Conservation (phyloP, 176 grass and related monocot species). For the Paspalum vaginatum region DNA sequence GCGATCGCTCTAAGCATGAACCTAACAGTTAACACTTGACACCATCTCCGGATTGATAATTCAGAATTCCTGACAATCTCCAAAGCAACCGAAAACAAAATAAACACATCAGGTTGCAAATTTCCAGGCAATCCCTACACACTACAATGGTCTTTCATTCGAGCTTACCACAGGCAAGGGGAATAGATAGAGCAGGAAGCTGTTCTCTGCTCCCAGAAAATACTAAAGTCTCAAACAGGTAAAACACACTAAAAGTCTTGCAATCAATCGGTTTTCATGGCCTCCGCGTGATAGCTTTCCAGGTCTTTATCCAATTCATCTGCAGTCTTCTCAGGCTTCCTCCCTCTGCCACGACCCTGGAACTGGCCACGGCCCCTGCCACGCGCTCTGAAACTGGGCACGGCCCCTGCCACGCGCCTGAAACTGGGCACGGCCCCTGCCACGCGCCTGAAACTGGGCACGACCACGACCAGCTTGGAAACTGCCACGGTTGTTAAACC, state of each 20-base stretch:
- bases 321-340: slow-evolving; percentile 64
- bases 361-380: slow-evolving; percentile 43
- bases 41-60: neutral
- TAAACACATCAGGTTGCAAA: slow-evolving; percentile 33
- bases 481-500: slow-evolving; percentile 50
- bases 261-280: slow-evolving; percentile 68
- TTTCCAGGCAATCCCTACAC: slow-evolving; percentile 28
- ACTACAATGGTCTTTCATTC: neutral
- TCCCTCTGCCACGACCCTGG: slow-evolving; percentile 52
- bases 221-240: slow-evolving; percentile 29
- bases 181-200: neutral
- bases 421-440: slow-evolving; percentile 36
- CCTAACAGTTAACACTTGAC: neutral
- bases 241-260: neutral
- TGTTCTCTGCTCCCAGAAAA: slow-evolving; percentile 26
- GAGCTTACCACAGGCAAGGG: neutral
- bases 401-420: slow-evolving; percentile 32
- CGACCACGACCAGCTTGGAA: slow-evolving; percentile 54
- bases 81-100: slow-evolving; percentile 26
- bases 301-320: slow-evolving; percentile 88
- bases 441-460: slow-evolving; percentile 14
- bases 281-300: slow-evolving; percentile 67
- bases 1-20: neutral
- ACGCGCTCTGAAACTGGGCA: slow-evolving; percentile 42
- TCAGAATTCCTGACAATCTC: slow-evolving; percentile 10